These are phyloP conservation scores for Amyloporia xantha DNA, from an alignment of 768 basidiomycete species.

Conservation along the genomic window DNA sequence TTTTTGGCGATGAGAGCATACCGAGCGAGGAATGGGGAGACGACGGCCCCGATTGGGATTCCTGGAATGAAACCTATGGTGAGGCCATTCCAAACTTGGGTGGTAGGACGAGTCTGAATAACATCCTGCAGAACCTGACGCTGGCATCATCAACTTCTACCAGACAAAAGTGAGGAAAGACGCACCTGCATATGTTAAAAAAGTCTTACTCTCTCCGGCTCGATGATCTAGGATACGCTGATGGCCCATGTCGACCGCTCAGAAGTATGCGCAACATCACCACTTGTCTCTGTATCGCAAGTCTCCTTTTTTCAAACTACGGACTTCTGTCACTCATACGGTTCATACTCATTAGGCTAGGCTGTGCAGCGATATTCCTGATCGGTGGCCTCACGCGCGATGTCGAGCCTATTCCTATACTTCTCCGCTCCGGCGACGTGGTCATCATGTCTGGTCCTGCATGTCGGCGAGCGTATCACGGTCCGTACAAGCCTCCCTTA, in stretches of 20 bases:
- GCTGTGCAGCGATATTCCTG: slow-evolving; percentile 84
- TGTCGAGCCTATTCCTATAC: slow-evolving; percentile 66
- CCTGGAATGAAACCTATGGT: slow-evolving; percentile 82
- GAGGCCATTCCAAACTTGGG: slow-evolving; percentile 2
- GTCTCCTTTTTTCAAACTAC: slow-evolving; percentile 19
- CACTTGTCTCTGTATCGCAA: slow-evolving; percentile 91
- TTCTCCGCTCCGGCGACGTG: slow-evolving; percentile 87
- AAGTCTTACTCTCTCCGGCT: too few relatives aligned
- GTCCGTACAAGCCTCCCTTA: slow-evolving; percentile 28
- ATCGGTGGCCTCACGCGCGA: slow-evolving; percentile 82
- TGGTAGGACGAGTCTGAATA: too few relatives aligned
- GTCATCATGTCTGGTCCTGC: slow-evolving; percentile 88
- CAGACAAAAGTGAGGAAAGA: slow-evolving; percentile 52
- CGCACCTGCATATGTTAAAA: too few relatives aligned
- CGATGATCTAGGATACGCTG: slow-evolving; percentile 77
- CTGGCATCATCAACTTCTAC: slow-evolving; percentile 96
- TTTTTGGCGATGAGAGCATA: slow-evolving; percentile 36
- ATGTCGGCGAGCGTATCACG: slow-evolving; percentile 88
- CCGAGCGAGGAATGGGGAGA: slow-evolving; percentile 44
- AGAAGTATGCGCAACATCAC: slow-evolving; percentile 87
- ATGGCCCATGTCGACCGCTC: slow-evolving; percentile 99
- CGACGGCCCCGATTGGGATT: slow-evolving; percentile 54
- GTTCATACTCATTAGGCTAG: slow-evolving; percentile 48
- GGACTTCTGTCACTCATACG: neutral
- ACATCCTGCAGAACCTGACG: slow-evolving; percentile 95